A percentile compares a stretch with the other conserved stretches of the same genome.
Evolutionary conservation across 2,329 filamentous ascomycete species (phyloP).

Genomic region (Epichloe gansuensis): DNA sequence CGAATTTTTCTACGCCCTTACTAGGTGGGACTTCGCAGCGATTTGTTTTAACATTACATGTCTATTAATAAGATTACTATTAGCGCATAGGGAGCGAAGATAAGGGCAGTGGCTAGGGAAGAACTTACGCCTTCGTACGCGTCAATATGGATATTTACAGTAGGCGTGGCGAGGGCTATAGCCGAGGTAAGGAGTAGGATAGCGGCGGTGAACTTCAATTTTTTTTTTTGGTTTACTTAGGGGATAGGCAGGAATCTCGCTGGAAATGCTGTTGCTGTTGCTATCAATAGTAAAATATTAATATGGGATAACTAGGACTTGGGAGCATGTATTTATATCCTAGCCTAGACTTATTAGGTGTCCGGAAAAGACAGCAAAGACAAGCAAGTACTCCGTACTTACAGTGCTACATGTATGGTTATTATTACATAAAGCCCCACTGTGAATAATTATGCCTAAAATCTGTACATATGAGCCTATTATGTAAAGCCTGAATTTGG

Average conservation of each 20-base stretch:
- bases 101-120: not conserved
- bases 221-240: not conserved
- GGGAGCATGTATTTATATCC: too few species aligned
- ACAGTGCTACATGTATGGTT: too few species aligned
- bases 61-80: not conserved
- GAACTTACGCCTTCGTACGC: not conserved
- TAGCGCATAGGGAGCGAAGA: not conserved
- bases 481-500: too few species aligned
- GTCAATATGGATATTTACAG: not conserved
- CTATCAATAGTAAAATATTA: too few species aligned
- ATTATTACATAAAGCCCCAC: too few species aligned
- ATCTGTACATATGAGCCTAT: too few species aligned
- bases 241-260: too few species aligned
- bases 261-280: not conserved
- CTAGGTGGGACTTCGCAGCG: not conserved
- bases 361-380: too few species aligned
- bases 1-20: not conserved
- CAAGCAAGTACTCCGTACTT: too few species aligned
- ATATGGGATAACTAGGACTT: not conserved
- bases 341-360: too few species aligned
- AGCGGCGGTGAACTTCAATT: constrained; percentile 2
- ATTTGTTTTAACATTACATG: not conserved
- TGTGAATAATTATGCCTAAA: too few species aligned
- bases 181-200: not conserved
- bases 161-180: not conserved